These are phyloP conservation scores for Microsporum canis DNA, from an alignment of 2,329 filamentous ascomycete species.

Conservation along the genomic window DNA sequence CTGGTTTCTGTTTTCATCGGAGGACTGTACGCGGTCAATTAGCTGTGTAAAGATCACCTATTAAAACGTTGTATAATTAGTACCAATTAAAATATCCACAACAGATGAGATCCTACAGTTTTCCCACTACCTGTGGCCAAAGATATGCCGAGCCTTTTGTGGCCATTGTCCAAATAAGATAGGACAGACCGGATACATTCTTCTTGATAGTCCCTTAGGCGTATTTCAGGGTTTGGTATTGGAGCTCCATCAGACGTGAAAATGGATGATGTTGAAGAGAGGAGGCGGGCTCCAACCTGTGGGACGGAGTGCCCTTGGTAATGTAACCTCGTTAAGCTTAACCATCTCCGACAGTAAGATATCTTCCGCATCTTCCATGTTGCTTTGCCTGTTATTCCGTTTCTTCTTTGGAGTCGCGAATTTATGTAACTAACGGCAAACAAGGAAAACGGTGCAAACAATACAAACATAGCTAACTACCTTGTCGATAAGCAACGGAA, in stretches of 20 bases:
- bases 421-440: conserved; percentile 20
- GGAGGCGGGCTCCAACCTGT: conserved; percentile 19
- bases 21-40: conserved; percentile 60
- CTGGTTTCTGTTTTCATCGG: conserved; percentile 50
- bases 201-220: conserved; percentile 74
- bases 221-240: conserved; percentile 33
- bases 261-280: conserved; percentile 7
- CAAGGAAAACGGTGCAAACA: conserved; percentile 26
- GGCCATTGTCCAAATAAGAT: conserved; percentile 54
- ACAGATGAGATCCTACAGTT: conserved; percentile 46
- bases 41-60: conserved; percentile 93
- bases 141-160: conserved; percentile 72
- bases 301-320: not conserved
- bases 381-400: not conserved
- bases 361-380: conserved; percentile 18
- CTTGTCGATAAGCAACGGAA: not conserved
- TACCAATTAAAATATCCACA: not conserved
- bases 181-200: conserved; percentile 81
- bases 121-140: conserved; percentile 83
- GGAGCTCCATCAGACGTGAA: conserved; percentile 8
- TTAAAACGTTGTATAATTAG: not conserved
- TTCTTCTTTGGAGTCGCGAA: not conserved
- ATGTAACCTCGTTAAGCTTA: not conserved
- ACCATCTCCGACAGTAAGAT: conserved; percentile 21
- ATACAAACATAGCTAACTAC: conserved; percentile 9